phyloP scores from a whole-genome alignment of 805 yeast genomes.

The Barnettozyma pratensis region DNA sequence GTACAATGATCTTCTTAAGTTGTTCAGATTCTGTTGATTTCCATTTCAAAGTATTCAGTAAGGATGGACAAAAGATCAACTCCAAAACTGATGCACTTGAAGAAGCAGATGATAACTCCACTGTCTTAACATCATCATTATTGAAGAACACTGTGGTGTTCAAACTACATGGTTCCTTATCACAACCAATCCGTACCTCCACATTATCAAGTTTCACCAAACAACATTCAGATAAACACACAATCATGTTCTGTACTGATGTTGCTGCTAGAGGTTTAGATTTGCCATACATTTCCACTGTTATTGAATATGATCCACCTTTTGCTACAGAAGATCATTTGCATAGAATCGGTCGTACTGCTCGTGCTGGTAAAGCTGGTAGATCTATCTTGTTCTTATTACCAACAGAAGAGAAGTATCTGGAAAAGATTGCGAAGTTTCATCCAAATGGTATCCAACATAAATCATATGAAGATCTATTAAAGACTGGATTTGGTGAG shows the following conservation, averaged over 20 bases:
- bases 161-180: conserved; percentile 86
- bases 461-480: conserved; percentile 42
- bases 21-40: conserved; percentile 97
- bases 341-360: conserved; percentile 96
- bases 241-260: conserved; percentile 88
- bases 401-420: conserved; percentile 90
- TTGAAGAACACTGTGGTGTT: conserved; percentile 45
- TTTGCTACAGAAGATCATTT: conserved; percentile 91
- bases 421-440: conserved; percentile 51
- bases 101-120: conserved; percentile 25
- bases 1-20: conserved; percentile 81
- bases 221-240: conserved; percentile 41
- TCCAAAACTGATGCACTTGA: conserved; percentile 28
- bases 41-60: conserved; percentile 72
- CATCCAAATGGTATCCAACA: conserved; percentile 54
- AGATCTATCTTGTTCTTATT: conserved; percentile 69
- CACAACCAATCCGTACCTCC: conserved; percentile 77
- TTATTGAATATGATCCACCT: conserved; percentile 93
- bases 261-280: conserved; percentile 97
- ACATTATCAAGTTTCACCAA: conserved; percentile 45
- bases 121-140: conserved; percentile 50
- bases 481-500: conserved; percentile 35
- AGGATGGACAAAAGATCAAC: conserved; percentile 43
- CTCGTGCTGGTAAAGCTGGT: conserved; percentile 92
- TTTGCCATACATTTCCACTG: conserved; percentile 78